Base-by-base conservation (phyloP, 2,329 filamentous ascomycete species). In the Alternaria sp. region DNA sequence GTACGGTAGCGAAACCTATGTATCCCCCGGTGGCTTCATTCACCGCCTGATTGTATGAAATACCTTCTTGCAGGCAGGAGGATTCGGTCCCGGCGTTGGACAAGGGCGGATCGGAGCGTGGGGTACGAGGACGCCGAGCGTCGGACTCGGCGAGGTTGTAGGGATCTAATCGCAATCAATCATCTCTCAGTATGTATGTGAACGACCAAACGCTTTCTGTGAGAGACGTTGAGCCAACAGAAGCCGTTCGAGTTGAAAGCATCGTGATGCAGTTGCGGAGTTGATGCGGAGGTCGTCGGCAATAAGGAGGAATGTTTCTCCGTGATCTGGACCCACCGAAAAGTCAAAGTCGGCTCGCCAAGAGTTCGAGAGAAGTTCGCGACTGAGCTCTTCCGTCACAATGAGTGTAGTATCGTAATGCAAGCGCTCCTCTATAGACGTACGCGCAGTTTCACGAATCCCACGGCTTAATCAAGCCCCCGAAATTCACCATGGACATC, bases 401-500 rank as follows among this genome's bases (percentile, higher is more conserved):
- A 63, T 64, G 61, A 61, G 58, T 58, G 60, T 58, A 44, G 41
- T 60, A 47, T 65, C 58, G 57, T 59, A 44, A 26, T 65, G 67
- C 64, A 65, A 72, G 70, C 61, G 68, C 64, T 66, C 51, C 51
- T 43, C 57, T 30, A 54, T 33, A 59, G 60, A 64, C 61, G 57
- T 60, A 66, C 65, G 66, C 60, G 58, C 51, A 67, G 63, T 41
- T 62, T 45, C 9, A 26, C 15, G 50, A 5, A 46, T 23, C 14
- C 33, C 14, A 14, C 12, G 33, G 47, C 60, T 23, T 43, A 26
- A 45, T 26, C 18, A 14, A 14, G 5, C 44, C 26, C 18, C 55
- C 20, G 37, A 28, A 12, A 28, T 60, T 26, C 20, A 45, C 53
- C 63, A 97, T 98, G 95, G 95, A 98, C 82, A 91, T 99, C 78